phyloP scores from a whole-genome alignment of 2,329 filamentous ascomycete species.

The Phialophora expanda region DNA sequence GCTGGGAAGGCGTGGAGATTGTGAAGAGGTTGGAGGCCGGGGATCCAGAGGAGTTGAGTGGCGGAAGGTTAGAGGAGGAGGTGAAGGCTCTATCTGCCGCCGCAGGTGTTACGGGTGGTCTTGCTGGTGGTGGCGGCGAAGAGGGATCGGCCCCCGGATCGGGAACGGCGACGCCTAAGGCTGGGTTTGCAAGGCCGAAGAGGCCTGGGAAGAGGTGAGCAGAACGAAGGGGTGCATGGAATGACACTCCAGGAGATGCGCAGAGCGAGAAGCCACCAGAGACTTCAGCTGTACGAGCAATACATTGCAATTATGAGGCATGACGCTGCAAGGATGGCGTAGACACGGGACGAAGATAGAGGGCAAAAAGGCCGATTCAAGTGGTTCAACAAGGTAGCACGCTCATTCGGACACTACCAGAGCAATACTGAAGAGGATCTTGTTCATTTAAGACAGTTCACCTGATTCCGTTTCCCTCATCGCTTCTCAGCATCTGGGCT shows the following conservation, averaged over 20 bases:
- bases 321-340: neutral
- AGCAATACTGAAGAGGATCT: neutral
- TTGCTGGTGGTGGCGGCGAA: slow-evolving; percentile 16
- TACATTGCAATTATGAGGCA: neutral
- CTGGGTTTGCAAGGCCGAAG: slow-evolving; percentile 68
- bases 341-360: neutral
- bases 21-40: slow-evolving; percentile 67
- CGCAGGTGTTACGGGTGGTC: slow-evolving; percentile 19
- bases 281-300: neutral
- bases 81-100: slow-evolving; percentile 43
- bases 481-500: neutral
- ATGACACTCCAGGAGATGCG: neutral
- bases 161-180: slow-evolving; percentile 53
- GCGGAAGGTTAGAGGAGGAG: slow-evolving; percentile 59
- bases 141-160: slow-evolving; percentile 42
- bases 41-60: slow-evolving; percentile 63
- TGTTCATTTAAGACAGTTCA: neutral
- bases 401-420: neutral
- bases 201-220: slow-evolving; percentile 58
- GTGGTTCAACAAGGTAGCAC: neutral
- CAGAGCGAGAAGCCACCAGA: neutral
- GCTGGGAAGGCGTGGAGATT: slow-evolving; percentile 62
- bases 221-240: neutral
- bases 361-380: neutral
- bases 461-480: neutral